phyloP scores from a whole-genome alignment of 352 stramenopile genomes.

The Hyaloperonospora brassicae region DNA sequence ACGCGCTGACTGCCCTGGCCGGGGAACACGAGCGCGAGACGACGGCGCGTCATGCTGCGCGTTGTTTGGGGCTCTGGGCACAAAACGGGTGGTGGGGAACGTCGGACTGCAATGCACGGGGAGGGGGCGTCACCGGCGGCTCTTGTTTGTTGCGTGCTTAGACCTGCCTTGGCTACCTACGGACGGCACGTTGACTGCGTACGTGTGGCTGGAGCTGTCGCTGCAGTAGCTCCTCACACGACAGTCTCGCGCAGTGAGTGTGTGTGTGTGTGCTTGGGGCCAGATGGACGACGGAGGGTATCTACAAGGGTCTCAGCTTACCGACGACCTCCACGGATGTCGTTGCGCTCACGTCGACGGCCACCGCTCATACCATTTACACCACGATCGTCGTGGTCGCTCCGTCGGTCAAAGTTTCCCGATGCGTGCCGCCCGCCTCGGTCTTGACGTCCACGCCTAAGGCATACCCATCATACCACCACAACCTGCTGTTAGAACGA shows the following conservation, averaged over 20 bases:
- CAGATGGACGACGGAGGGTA: background rate
- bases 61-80: background rate
- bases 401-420: conserved; percentile 13
- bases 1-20: conserved; percentile 78
- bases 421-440: conserved; percentile 22
- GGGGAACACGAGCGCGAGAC: conserved; percentile 70
- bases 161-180: conserved; percentile 8
- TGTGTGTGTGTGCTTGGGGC: too few species aligned
- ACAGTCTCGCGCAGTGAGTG: too few species aligned
- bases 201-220: background rate
- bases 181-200: conserved; percentile 8
- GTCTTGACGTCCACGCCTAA: conserved; percentile 27
- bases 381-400: conserved; percentile 20
- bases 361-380: conserved; percentile 17
- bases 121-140: background rate
- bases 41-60: conserved; percentile 27
- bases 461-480: background rate
- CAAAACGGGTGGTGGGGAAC: too few species aligned
- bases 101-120: background rate
- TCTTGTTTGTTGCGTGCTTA: conserved; percentile 18
- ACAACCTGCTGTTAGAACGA: background rate
- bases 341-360: conserved; percentile 32
- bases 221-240: background rate
- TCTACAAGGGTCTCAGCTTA: conserved; percentile 22
- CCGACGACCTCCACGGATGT: conserved; percentile 37